Conservation (phyloP, 768 basidiomycete genomes). For the Sporobolomyces roseus region DNA sequence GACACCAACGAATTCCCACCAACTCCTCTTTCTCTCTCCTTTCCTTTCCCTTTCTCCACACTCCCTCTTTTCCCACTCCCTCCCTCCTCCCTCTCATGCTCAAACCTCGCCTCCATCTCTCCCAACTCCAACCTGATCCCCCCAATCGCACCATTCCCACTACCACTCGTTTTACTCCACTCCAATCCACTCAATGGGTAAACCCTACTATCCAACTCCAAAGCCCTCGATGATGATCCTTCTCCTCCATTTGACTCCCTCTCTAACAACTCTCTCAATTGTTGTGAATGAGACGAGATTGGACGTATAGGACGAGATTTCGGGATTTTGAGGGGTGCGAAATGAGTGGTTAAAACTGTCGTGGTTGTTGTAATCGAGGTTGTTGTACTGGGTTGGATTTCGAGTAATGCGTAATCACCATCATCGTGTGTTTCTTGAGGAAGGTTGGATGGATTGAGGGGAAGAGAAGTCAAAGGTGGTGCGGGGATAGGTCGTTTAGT, state of each 20-base stretch:
- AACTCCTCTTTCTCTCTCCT: neutral
- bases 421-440: too few species aligned
- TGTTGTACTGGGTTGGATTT: conserved; percentile 29
- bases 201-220: conserved; percentile 23
- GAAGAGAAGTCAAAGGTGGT: neutral
- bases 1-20: neutral
- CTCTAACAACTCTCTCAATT: conserved; percentile 2
- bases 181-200: conserved; percentile 38
- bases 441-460: neutral
- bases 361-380: conserved; percentile 37
- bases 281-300: neutral
- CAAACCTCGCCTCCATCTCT: conserved; percentile 21
- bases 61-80: neutral
- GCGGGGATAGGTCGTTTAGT: neutral
- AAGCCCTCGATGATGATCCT: neutral
- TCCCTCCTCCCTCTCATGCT: conserved; percentile 2
- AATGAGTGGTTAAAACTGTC: conserved; percentile 31
- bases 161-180: too few species aligned
- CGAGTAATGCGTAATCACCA: conserved; percentile 23
- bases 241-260: neutral
- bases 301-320: too few species aligned
- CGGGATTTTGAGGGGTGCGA: conserved; percentile 39
- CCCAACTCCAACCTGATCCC: conserved; percentile 22
- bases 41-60: conserved; percentile 22
- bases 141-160: conserved; percentile 2